Conservation (phyloP, 495 filamentous ascomycete species). For the Penicillium silybi region DNA sequence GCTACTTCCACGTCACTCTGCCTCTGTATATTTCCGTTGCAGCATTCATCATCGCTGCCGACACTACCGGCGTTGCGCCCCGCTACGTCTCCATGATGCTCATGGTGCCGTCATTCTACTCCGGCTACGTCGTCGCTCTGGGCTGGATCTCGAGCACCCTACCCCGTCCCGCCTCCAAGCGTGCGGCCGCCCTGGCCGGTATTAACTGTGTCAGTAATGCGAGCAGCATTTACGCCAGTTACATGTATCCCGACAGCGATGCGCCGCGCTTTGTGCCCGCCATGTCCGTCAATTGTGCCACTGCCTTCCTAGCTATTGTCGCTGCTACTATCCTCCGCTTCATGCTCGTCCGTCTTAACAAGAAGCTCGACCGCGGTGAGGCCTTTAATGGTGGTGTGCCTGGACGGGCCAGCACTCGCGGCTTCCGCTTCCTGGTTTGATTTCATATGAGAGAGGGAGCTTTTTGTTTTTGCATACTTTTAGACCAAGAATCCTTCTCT, state of each 20-base stretch:
- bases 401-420: constrained; percentile 52
- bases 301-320: constrained; percentile 61
- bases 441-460: too few relatives aligned
- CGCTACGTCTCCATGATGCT: constrained; percentile 82
- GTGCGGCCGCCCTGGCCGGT: constrained; percentile 73
- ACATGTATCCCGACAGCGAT: constrained; percentile 59
- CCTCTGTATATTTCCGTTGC: constrained; percentile 65
- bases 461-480: background rate
- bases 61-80: constrained; percentile 59
- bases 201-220: constrained; percentile 80
- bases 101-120: constrained; percentile 56
- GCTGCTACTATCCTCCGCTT: constrained; percentile 61
- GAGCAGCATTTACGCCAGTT: constrained; percentile 66
- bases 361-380: constrained; percentile 59
- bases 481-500: background rate
- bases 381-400: constrained; percentile 42
- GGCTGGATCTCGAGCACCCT: constrained; percentile 79
- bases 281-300: constrained; percentile 71
- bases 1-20: constrained; percentile 70
- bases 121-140: constrained; percentile 66
- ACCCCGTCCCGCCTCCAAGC: constrained; percentile 79
- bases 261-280: constrained; percentile 53
- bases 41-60: constrained; percentile 72
- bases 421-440: constrained; percentile 56
- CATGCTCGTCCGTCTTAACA: constrained; percentile 65